A percentile compares a stretch with the other conserved stretches of the same genome.
Conservation (phyloP, 163 green algal genomes). For the Prototheca stagnorum region DNA sequence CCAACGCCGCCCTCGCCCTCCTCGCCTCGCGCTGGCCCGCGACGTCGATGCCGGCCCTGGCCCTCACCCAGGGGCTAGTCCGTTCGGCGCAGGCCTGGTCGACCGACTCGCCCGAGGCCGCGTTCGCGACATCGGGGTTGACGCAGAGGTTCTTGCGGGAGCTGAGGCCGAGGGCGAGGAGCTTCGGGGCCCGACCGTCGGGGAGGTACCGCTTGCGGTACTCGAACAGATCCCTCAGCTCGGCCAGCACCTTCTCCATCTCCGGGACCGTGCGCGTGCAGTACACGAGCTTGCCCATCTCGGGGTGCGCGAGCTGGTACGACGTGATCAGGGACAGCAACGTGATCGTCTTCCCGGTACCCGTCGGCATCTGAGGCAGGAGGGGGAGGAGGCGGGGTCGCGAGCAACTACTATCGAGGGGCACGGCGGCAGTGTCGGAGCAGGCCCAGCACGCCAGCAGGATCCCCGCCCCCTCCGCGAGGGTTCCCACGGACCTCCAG, state of each 20-base stretch:
- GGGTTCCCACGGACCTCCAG: slow-evolving; percentile 62
- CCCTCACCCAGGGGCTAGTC: neutral
- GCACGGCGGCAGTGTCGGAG: neutral
- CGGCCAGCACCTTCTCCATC: slow-evolving; percentile 95
- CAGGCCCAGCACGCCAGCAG: too few species aligned
- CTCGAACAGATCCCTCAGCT: slow-evolving; percentile 50
- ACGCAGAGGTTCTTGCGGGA: slow-evolving; percentile 96
- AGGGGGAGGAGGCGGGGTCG: neutral
- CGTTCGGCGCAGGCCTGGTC: slow-evolving; percentile 78
- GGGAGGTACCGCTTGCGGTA: slow-evolving; percentile 34
- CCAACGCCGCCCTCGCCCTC: neutral
- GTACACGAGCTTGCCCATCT: slow-evolving; percentile 92
- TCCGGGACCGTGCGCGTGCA: slow-evolving; percentile 96
- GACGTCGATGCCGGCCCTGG: too few species aligned
- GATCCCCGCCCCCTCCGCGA: too few species aligned
- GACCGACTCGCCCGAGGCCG: slow-evolving; percentile 79
- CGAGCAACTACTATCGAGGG: neutral
- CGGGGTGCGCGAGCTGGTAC: slow-evolving; percentile 91
- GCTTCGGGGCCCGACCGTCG: slow-evolving; percentile 26
- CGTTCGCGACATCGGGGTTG: slow-evolving; percentile 70
- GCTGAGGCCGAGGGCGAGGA: slow-evolving; percentile 82
- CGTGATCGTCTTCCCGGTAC: slow-evolving; percentile 98
- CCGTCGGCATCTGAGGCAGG: slow-evolving; percentile 95
- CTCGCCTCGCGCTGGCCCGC: neutral
- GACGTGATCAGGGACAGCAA: slow-evolving; percentile 91